Evolutionary conservation across 768 basidiomycete species (phyloP), one percentile per base, ranked within the genome.

Genomic region (Pleurotus ostreatus): DNA sequence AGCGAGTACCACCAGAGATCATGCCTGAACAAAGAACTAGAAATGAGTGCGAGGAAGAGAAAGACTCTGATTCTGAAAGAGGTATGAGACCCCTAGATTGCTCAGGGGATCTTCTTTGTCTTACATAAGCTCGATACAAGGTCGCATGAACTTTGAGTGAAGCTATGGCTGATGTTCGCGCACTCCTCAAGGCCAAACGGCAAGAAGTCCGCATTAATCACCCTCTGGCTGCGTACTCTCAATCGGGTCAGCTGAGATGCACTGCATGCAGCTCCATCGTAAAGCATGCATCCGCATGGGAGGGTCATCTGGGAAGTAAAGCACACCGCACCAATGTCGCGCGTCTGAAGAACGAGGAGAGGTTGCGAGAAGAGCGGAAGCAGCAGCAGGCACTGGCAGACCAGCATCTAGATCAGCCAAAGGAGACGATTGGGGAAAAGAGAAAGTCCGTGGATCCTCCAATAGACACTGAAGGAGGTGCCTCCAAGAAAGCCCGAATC

Each of bases 271-370:
- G 76, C 1, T 78, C 74, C 9, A 56, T 70, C 16, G 77, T 94
- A 56, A 93, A 92, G 63, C 83, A 91, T 63, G 79, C 88, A 2
- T 82, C 87, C 22, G 87, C 88, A n/a, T 94, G 91, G 91, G 84
- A 91, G 57, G 89, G 91, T 18, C 91, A 94, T 70, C 67, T 94
- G 16, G 90, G 86, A 11, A 90, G 87, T 71, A 93, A 93, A 71
- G 70, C 70, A 1, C 91, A 94, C 66, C 83, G 91, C 34, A 84
- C 76, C 40, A 85, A 82, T 63, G 83, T 85, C 15, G 75, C 77
- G 9, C 79, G 80, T 15, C 64, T 84, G 44, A 81, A 76, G 59
- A 83, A 84, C 63, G 78, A 84, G 61, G 82, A 85, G 57, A 71
- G 67, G 53, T 61, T 61, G 37, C 71, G 66, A 54, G 75, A 73